Base-by-base conservation (phyloP, 2,329 filamentous ascomycete genomes). In the Exophiala xenobiotica region DNA sequence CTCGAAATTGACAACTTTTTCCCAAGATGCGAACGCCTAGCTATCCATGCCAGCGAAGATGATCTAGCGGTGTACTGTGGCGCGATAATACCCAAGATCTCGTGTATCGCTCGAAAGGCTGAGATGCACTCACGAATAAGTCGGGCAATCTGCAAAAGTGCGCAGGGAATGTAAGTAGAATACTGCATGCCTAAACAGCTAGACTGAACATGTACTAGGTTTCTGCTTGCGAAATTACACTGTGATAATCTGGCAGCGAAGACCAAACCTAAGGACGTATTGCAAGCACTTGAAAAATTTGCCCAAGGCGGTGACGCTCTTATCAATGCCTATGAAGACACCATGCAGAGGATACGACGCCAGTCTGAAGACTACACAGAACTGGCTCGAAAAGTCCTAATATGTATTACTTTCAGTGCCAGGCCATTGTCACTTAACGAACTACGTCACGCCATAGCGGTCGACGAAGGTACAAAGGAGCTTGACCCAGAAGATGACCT, bases 141-240 rank as follows among this genome's bases (percentile, higher is more conserved):
- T 41, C 16, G 27, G 2, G 46, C 40, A 11, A 46, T 54, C 27
- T 38, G 39, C 24, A 33, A 45, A 9, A 40, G 37, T 12, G 46
- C 46, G 5, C 12, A 40, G 18, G 51, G 51, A 35, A 54, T 54
- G 51, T 54, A 42, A 14, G 40, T 46, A 7, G 18, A 35, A 23
- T 19, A 24, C 7, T 23, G 19, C 23, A 26, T 29, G 14, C 20
- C 24, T 45, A 4, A 18, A 16, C 9, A 3, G 11, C 11, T 12
- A 40, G 6, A 26, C 33, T 24, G 16, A 18, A 19, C 20, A 20
- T 2, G 20, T 1, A 19, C 2, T 22, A 64, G 61, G 59, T 64
- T 64, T 39, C 54, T 64, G 19, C 46, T 63, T 12, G 60, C 62
- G 18, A 47, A 53, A 22, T 41, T 64, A 22, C 59, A 63, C 37